Evolutionary conservation across 2,329 filamentous ascomycete species (phyloP).

Genomic region (Metarhizium rileyi): DNA sequence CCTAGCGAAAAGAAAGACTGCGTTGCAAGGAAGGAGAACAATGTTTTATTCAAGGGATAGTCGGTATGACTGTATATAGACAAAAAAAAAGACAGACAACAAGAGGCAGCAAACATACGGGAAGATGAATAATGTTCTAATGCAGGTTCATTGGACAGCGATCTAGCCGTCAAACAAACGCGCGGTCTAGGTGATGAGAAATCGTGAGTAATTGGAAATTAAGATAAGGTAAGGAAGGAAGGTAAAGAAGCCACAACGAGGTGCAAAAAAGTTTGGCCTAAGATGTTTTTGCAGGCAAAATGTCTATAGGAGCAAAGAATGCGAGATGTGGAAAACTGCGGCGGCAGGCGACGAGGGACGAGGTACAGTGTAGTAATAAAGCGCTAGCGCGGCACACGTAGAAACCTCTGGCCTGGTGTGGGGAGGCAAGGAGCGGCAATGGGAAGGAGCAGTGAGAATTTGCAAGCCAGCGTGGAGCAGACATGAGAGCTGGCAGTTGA

Average conservation of each 20-base stretch:
- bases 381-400: background rate
- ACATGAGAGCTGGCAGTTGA: no score
- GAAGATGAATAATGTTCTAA: slow-evolving; percentile 48
- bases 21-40: no score
- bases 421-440: background rate
- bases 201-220: slow-evolving; percentile 7
- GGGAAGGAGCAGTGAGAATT: background rate
- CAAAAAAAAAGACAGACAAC: background rate
- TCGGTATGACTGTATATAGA: background rate
- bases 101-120: slow-evolving; percentile 42
- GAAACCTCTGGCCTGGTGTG: background rate
- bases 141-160: slow-evolving; percentile 99
- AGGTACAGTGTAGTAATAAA: slow-evolving; percentile 1
- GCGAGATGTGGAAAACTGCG: background rate
- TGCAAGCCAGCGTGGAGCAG: no score
- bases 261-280: slow-evolving; percentile 3
- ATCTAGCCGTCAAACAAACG: slow-evolving; percentile 80
- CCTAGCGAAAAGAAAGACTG: no score
- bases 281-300: slow-evolving; percentile 3
- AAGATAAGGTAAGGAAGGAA: slow-evolving; percentile 9
- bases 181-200: slow-evolving; percentile 40
- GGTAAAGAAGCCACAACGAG: background rate
- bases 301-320: background rate
- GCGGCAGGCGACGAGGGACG: background rate
- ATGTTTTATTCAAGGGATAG: no score